phyloP scores from a whole-genome alignment of 2,329 filamentous ascomycete species.

The Rosellinia necatrix region DNA sequence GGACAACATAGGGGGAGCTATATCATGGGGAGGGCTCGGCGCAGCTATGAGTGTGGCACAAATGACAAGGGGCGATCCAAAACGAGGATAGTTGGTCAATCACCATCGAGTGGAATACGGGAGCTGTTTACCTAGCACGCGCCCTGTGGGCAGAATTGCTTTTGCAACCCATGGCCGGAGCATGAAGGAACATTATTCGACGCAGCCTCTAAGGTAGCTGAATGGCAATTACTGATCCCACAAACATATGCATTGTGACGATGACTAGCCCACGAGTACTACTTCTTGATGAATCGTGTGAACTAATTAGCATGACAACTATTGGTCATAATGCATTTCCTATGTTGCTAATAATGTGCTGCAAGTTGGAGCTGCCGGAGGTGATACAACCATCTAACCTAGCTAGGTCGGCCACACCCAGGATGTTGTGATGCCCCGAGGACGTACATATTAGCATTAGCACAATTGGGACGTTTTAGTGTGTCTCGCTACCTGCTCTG shows the following conservation, averaged over 20 bases:
- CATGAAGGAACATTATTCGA: conserved; percentile 27
- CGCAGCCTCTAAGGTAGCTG: conserved; percentile 33
- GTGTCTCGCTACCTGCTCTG: neutral
- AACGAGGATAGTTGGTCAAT: conserved; percentile 40
- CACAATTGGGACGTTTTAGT: neutral
- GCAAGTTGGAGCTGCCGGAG: too few species aligned
- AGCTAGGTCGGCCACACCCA: too few species aligned
- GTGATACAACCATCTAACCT: too few species aligned
- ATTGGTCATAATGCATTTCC: neutral
- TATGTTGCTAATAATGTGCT: too few species aligned
- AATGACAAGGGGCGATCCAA: conserved; percentile 39
- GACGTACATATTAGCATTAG: too few species aligned
- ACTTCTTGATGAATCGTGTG: neutral
- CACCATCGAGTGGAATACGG: conserved; percentile 37
- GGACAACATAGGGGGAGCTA: conserved; percentile 6
- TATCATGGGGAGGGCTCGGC: conserved; percentile 24
- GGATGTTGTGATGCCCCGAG: too few species aligned
- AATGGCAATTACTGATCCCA: conserved; percentile 32
- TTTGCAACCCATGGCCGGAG: conserved; percentile 26
- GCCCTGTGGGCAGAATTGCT: conserved; percentile 24
- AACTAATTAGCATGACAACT: too few species aligned
- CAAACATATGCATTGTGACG: neutral
- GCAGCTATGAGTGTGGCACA: conserved; percentile 40
- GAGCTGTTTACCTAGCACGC: conserved; percentile 36
- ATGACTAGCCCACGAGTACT: neutral